phyloP scores from a whole-genome alignment of 805 yeast species.

The Kuraishia piskuri region DNA sequence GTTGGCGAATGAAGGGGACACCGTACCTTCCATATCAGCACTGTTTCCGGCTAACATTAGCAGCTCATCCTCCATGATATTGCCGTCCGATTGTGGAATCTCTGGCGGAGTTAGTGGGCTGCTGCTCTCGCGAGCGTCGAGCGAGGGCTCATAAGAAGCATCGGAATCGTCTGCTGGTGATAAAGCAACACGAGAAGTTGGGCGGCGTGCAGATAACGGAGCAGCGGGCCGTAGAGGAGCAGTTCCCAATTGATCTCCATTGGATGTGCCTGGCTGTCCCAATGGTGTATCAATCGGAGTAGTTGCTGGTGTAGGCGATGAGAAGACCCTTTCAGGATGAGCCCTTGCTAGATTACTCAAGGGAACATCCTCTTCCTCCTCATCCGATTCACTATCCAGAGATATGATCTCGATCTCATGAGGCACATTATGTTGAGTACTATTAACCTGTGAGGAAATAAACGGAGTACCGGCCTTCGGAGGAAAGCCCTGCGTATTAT shows the following conservation, averaged over 20 bases:
- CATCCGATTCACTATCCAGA: constrained; percentile 33
- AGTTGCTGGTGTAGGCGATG: too few species aligned
- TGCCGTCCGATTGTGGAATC: background rate
- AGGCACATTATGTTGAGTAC: constrained; percentile 1
- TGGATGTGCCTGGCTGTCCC: too few species aligned
- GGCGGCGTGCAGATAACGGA: too few species aligned
- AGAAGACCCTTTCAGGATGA: background rate
- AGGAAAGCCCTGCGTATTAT: too few species aligned
- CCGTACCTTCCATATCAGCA: background rate
- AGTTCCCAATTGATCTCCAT: too few species aligned
- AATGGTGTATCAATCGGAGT: too few species aligned
- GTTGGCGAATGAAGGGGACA: background rate
- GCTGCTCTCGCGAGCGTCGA: background rate
- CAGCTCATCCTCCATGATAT: background rate
- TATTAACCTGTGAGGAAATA: constrained; percentile 1
- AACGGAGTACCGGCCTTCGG: constrained; percentile 4
- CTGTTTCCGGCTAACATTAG: background rate
- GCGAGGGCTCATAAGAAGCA: background rate
- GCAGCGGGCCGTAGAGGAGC: too few species aligned
- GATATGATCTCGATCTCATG: constrained; percentile 35
- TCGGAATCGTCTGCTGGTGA: background rate
- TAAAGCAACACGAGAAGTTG: background rate
- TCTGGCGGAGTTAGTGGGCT: background rate
- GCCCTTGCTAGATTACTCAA: background rate
- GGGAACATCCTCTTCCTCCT: constrained; percentile 25